phyloP scores from a whole-genome alignment of 257 asterid species.

The Nicotiana otophora region DNA sequence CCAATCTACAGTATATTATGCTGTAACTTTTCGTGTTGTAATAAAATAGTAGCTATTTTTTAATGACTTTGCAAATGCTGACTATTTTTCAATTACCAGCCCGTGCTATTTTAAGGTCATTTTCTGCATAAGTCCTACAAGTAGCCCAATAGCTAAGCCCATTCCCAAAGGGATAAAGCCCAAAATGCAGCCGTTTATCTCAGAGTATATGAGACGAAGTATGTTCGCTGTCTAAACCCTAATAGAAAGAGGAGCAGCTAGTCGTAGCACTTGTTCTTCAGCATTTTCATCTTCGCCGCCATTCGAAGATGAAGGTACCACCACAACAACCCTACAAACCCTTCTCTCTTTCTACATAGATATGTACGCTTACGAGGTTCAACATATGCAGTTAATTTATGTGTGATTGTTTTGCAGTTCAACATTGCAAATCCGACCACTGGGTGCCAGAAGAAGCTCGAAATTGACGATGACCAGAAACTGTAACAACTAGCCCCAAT shows the following conservation, averaged over 20 bases:
- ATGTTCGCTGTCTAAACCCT: neutral
- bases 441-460: slow-evolving; percentile 12
- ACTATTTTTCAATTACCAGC: no score
- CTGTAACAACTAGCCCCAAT: neutral
- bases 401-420: neutral
- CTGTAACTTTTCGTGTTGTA: no score
- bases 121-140: neutral
- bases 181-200: neutral
- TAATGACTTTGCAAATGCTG: no score
- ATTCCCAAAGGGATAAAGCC: neutral
- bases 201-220: neutral
- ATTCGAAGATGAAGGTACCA: slow-evolving; percentile 8
- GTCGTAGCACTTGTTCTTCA: neutral
- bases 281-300: slow-evolving; percentile 10
- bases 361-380: neutral
- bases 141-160: neutral
- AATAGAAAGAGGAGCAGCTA: neutral
- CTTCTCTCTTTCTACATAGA: neutral
- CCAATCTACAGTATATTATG: no score
- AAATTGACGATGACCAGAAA: slow-evolving; percentile 9
- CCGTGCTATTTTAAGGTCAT: no score
- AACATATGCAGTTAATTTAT: neutral
- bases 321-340: neutral
- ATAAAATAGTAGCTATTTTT: no score
- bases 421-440: slow-evolving; percentile 11